A percentile compares a stretch with the other conserved stretches of the same genome.
Evolutionary conservation across 306 rosid species (phyloP).

Genomic region (Quercus engelmannii): DNA sequence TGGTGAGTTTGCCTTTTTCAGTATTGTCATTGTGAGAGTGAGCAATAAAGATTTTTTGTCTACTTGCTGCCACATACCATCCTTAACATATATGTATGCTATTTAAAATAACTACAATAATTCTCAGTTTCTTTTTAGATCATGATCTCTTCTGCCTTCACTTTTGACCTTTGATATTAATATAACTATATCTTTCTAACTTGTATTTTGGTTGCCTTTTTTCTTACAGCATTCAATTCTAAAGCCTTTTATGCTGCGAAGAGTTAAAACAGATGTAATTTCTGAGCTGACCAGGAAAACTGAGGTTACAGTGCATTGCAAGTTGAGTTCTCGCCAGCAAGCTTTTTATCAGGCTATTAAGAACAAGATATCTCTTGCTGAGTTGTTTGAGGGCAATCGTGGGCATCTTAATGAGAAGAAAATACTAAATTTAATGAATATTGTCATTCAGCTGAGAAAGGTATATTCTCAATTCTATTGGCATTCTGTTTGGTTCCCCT

Average conservation of each 20-base stretch:
- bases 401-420: constrained; percentile 91
- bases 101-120: background rate
- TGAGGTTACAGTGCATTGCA: constrained; percentile 94
- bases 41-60: background rate
- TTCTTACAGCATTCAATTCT: constrained; percentile 82
- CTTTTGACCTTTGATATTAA: constrained; percentile 1
- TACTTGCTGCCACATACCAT: background rate
- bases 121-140: background rate
- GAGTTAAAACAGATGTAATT: constrained; percentile 88
- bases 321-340: constrained; percentile 96
- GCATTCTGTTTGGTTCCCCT: background rate
- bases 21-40: background rate
- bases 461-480: constrained; percentile 34
- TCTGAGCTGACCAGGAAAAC: constrained; percentile 90
- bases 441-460: constrained; percentile 96
- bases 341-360: constrained; percentile 97
- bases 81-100: background rate
- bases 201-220: constrained; percentile 20
- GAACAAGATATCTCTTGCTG: constrained; percentile 96
- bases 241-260: constrained; percentile 97
- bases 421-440: constrained; percentile 86
- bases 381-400: constrained; percentile 84
- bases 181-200: constrained; percentile 9
- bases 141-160: background rate
- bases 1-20: constrained; percentile 55